These are phyloP conservation scores for Penicillium dipodomyicola DNA, from an alignment of 495 filamentous ascomycete genomes.

Conservation along the genomic window DNA sequence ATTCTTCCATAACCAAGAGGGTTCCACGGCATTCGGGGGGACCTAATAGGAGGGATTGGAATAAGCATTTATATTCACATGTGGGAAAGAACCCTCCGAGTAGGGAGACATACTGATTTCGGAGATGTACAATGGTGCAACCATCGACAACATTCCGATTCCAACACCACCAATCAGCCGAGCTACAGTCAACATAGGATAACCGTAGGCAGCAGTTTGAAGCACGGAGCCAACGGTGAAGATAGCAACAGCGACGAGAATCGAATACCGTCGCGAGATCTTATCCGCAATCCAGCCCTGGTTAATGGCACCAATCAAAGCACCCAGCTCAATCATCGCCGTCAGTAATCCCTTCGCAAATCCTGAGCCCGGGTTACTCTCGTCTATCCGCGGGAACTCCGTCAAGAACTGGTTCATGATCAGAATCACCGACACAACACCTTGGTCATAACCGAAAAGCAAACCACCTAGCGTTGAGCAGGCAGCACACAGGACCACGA, in stretches of 20 bases:
- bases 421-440: conserved; percentile 55
- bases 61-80: conserved; percentile 6
- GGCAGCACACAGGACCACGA: conserved; percentile 52
- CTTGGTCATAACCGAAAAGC: conserved; percentile 58
- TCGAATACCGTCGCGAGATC: conserved; percentile 56
- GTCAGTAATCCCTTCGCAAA: conserved; percentile 62
- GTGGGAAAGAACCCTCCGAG: not conserved
- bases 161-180: conserved; percentile 61
- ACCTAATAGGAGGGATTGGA: conserved; percentile 18
- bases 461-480: conserved; percentile 57
- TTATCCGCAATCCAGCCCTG: conserved; percentile 60
- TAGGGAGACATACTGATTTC: conserved; percentile 44
- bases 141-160: conserved; percentile 57
- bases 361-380: conserved; percentile 41
- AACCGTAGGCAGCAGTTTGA: conserved; percentile 54
- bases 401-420: conserved; percentile 58
- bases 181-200: conserved; percentile 57
- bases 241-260: conserved; percentile 54
- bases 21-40: conserved; percentile 55
- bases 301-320: conserved; percentile 53
- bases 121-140: conserved; percentile 54
- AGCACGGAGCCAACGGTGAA: conserved; percentile 55
- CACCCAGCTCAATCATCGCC: conserved; percentile 60
- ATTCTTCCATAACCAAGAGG: conserved; percentile 54
- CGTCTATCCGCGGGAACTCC: conserved; percentile 46